Evolutionary conservation across 2,329 filamentous ascomycete genomes (phyloP), one percentile per base, ranked within the genome.

Genomic region (Scedosporium dehoogii): DNA sequence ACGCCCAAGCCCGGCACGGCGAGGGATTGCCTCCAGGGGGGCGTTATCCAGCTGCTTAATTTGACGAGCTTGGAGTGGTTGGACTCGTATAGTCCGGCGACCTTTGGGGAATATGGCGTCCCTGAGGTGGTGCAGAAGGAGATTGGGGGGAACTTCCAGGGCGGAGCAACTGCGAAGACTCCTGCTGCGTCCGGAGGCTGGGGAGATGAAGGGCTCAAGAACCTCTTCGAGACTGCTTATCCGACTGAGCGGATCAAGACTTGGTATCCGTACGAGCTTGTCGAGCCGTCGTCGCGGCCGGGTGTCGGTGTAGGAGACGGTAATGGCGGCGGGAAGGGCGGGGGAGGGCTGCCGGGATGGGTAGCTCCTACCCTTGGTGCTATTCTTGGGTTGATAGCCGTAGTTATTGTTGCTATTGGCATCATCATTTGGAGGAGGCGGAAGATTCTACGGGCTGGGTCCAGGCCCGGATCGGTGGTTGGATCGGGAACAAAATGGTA

Each of bases 11-110:
- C 69, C 1, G 75, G 61, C 42, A 27, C 12, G 1, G 51, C 57
- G 0, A 62, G 69, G 0, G 65, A 64, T 0, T 89, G 85, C 63
- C 71, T 89, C 1, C 73, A 76, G 0, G 76, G 78, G n/a, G 73
- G 76, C 5, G 75, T 81, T 1, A 73, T 90, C 42, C 78, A 85
- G 56, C 80, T 91, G 27, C 93, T 91, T 75, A 92, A 96, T 69
- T 76, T 92, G 60, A 88, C 84, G 9, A 84, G 81, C 42, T 79
- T 86, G 1, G 69, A 80, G 60, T 96, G 91, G 91, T 77, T 87
- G 63, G 81, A 84, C 23, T 79, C 80, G 2, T 96, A 93, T 70
- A 84, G 86, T 48, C 88, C 90, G 0, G 74, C 81, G 0, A 79
- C 78, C 6, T 86, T 82, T 70, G 78, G 78, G 25, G 73, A 81